These are phyloP conservation scores for Hypoxylon sp. DNA, from an alignment of 2,329 filamentous ascomycete species.

Conservation along the genomic window DNA sequence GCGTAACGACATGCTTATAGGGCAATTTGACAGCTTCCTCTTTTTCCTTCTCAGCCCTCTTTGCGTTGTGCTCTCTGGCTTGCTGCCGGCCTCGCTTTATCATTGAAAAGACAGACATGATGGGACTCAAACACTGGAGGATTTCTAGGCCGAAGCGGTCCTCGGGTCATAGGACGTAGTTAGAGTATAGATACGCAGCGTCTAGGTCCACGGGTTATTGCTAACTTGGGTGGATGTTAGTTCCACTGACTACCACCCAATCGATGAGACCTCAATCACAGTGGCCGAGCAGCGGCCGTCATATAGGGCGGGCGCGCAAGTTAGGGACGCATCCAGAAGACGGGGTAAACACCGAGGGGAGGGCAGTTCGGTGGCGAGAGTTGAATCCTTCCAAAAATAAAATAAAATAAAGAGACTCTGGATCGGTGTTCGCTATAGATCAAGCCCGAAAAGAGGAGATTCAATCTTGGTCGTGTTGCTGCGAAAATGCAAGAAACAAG, in stretches of 20 bases:
- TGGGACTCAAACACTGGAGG: neutral
- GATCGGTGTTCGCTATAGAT: conserved; percentile 6
- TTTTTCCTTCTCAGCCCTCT: conserved; percentile 64
- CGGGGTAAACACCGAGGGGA: neutral
- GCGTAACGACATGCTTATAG: conserved; percentile 74
- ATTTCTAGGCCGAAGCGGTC: neutral
- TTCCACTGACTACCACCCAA: neutral
- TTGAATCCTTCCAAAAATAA: neutral
- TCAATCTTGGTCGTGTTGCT: conserved; percentile 5
- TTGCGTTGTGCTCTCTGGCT: conserved; percentile 68
- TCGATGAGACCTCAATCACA: neutral
- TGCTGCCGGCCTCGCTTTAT: conserved; percentile 68
- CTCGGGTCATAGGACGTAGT: neutral
- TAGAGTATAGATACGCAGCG: neutral
- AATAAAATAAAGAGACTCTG: conserved; percentile 3
- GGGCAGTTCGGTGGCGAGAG: neutral
- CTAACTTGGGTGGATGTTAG: neutral
- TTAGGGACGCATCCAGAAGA: neutral
- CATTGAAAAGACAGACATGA: conserved; percentile 72
- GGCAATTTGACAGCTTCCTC: conserved; percentile 60
- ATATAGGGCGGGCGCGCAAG: neutral
- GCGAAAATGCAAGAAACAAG: conserved; percentile 3
- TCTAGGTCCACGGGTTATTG: conserved; percentile 3
- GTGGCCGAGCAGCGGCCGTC: neutral
- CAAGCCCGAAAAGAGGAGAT: neutral